Evolutionary conservation across 306 rosid genomes (phyloP), one percentile per base, ranked within the genome.

Genomic region (Rosa persica): DNA sequence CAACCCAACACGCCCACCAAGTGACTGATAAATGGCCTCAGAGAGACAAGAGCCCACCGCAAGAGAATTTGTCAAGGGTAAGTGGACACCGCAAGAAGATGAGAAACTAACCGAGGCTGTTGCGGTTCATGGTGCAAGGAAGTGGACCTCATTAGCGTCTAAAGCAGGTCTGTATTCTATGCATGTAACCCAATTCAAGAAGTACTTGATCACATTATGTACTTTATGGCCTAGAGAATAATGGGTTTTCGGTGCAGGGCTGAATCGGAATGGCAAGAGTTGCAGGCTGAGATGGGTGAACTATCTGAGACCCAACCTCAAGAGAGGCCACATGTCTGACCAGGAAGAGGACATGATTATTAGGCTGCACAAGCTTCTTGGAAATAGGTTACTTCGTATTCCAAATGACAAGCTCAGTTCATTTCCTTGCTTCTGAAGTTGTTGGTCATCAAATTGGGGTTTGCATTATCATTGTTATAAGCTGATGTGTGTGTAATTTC

Each of bases 231-330:
- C 6, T 8, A 9, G 65, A n/a, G 36, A 22, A 0, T 23, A 22
- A 61, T 25, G 40, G 19, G 40, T 61, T 27, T 27, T 61, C 8
- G 40, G 17, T 19, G 30, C 42, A 84, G 87, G 73, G 9, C 71
- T 84, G 39, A 72, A 72, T 49, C 80, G 84, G 81, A 54, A 40
- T 20, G 81, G 81, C 16, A 84, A 76, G 72, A 80, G 84, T 78
- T 84, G 84, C 75, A 80, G 87, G 44, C 73, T 72, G 70, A 84
- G 87, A 57, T 84, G 87, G 87, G 8, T 84, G 8, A 84, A 84
- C 78, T 47, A 72, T 77, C 84, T 84, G 17, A 84, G 81, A 39
- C 87, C 87, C 16, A 27, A 39, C 15, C 72, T 84, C 15, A 84
- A 80, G 49, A 81, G 79, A 2, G 84, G 76, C 30, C 9, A 42